These are phyloP conservation scores for Actinidia arguta DNA, from an alignment of 179 eudicot genomes.

Conservation along the genomic window DNA sequence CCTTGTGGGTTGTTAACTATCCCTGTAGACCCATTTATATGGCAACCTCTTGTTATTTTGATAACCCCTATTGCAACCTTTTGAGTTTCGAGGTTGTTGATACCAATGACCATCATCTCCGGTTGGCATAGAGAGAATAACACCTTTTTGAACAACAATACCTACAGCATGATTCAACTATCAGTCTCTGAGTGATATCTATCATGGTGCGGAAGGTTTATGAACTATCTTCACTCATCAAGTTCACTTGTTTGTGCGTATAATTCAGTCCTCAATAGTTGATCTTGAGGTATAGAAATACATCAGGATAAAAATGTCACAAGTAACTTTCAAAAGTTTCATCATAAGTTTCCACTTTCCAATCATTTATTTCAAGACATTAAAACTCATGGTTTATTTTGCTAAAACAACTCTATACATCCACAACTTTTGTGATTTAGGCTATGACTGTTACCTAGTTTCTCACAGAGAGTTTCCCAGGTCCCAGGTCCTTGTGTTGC, in stretches of 20 bases:
- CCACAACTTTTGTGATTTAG: neutral
- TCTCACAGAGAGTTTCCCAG: neutral
- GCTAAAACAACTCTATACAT: neutral
- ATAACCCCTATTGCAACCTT: too few species aligned
- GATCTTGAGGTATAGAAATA: neutral
- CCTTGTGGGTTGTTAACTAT: too few species aligned
- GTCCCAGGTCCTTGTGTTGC: neutral
- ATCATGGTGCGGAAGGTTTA: too few species aligned
- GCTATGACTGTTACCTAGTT: neutral
- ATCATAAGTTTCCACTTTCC: too few species aligned
- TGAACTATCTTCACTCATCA: neutral
- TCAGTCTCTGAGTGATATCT: too few species aligned
- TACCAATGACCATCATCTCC: too few species aligned
- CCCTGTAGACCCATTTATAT: too few species aligned
- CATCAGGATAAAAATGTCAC: neutral
- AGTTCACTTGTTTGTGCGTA: neutral
- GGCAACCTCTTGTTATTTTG: too few species aligned
- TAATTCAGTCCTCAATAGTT: neutral
- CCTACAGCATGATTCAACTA: too few species aligned
- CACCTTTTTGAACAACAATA: too few species aligned
- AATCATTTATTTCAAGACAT: neutral
- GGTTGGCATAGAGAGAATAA: too few species aligned
- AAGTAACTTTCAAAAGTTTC: neutral
- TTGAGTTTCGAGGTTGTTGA: too few species aligned
- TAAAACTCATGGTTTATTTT: conserved; percentile 5